Evolutionary conservation across 176 grass and related monocot species (phyloP), one percentile per base, ranked within the genome.

Genomic region (Urochloa ruziziensis): DNA sequence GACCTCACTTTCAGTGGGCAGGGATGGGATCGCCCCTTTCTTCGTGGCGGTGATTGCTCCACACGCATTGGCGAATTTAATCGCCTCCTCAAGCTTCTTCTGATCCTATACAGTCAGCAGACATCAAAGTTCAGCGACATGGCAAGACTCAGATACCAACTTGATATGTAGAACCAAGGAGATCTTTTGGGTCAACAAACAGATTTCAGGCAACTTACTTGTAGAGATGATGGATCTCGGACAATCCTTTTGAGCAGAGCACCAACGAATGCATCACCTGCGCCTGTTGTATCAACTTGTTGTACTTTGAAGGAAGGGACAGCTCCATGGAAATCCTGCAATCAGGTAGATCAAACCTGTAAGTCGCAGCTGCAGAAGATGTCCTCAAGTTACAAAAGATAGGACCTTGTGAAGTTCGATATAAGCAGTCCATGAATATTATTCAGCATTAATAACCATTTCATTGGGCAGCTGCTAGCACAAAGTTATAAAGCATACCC

Each of bases 1-100:
- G 37, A 88, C 84, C 90, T 93, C 92, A 10, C 11, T 43, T 84
- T 84, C 84, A 14, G 76, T 80, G 42, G 95, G 92, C 67, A 97
- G 84, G 0, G 95, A 92, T 32, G 95, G 95, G 62, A 97, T 94
- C 10, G 95, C 95, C 53, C 95, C 95, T 80, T 92, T 97, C 83
- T 91, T 97, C 13, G 81, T 93, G n/a, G 95, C 13, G 15, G 95
- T 94, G 69, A 94, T 94, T 53, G 95, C 92, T 36, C 95, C 95
- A 25, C 92, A 92, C 0, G 88, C 95, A 30, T 97, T 94, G 48
- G 95, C 90, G 29, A 97, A 97, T 73, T 75, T 89, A 33, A 97
- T 81, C 14, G 84, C 84, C 29, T 79, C 81, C 40, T 79, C 88
- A 1, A 97, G 89, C 62, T 79, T 97, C 62, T 89, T 87, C 81